Evolutionary conservation across 2,329 filamentous ascomycete species (phyloP), one percentile per base, ranked within the genome.

Genomic region (Fusarium beomiforme): DNA sequence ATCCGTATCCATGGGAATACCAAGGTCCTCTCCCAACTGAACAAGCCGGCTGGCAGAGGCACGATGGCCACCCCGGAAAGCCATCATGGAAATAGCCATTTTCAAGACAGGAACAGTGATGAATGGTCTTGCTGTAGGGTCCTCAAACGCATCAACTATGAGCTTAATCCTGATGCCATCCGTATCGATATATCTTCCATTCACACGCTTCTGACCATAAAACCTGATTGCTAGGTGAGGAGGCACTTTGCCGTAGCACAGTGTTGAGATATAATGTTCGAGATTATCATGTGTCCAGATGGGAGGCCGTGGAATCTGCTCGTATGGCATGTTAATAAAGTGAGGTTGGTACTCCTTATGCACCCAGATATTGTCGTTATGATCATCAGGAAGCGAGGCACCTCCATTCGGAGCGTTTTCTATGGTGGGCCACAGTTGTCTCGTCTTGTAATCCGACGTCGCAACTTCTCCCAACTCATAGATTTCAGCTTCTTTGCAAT

Each of bases 1-100:
- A 36, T 83, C 81, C 3, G 82, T 82, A 66, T 86, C 84, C 71
- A 85, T 77, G 9, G 78, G 80, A n/a, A 85, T 69, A 2, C 80
- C 80, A 39, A 78, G 71, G 42, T 78, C 70, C 50, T 82, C 79
- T 31, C 82, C 79, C n/a, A 78, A 71, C 6, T 74, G 74, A 54
- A 85, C 78, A 8, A 88, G 78, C 5, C 63, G 70, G 33, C 79
- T 76, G 10, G 80, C 81, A 11, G 65, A 68, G 9, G 80, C 78
- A 41, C 77, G 75, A 61, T 83, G 78, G 13, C 81, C 81, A 24
- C 79, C 81, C 34, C 73, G 76, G 29, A 75, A 76, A 6, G 76
- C 75, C 67, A 86, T 81, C 72, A 82, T 85, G 1, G 76, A 77
- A 41, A 88, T 77, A 8, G 85, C 85, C 70, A 81, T 76, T 68